Evolutionary conservation across 2,329 filamentous ascomycete species (phyloP), one percentile per base, ranked within the genome.

Genomic region (Alternaria panax): DNA sequence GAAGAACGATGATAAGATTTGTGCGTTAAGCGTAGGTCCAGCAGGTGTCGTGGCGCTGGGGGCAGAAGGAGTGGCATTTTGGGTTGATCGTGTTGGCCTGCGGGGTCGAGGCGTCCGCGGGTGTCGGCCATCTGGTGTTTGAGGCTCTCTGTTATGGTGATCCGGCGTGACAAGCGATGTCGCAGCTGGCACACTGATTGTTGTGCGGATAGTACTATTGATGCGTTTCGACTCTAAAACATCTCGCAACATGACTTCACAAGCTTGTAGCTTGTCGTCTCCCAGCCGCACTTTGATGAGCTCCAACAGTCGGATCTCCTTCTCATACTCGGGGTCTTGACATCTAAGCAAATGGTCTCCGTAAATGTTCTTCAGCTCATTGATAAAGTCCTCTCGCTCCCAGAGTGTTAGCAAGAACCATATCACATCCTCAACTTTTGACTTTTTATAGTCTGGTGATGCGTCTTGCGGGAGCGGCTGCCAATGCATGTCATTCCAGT

Each of bases 181-280:
- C 7, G 58, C 18, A 18, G 51, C 42, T n/a, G 59, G 51, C 36
- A 22, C 45, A 12, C 36, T 62, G 54, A 62, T 66, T 5, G 70
- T 64, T 36, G 69, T 68, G 41, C 61, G 72, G 6, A 75, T 76
- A 4, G 85, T 81, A 7, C 83, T 80, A 73, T 97, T 91, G 59
- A 96, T 87, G 41, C 87, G 85, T 61, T 85, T 85, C 1, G 93
- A 96, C 72, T 97, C 93, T 65, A 91, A 86, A 34, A 98, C 91
- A 75, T 99, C 95, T 64, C 90, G 92, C 57, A 99, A 86, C 95
- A 99, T 99, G 70, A 99, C 95, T 74, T 99, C 94, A 77, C 93
- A 97, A 48, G 92, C 91, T 75, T 98, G 95, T 45, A 99, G 82
- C 16, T 92, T 88, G 27, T 86, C 85, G 66, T 97, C 92, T 24